Evolutionary conservation across 768 basidiomycete genomes (phyloP).

Genomic region (Lactarius hatsudake): DNA sequence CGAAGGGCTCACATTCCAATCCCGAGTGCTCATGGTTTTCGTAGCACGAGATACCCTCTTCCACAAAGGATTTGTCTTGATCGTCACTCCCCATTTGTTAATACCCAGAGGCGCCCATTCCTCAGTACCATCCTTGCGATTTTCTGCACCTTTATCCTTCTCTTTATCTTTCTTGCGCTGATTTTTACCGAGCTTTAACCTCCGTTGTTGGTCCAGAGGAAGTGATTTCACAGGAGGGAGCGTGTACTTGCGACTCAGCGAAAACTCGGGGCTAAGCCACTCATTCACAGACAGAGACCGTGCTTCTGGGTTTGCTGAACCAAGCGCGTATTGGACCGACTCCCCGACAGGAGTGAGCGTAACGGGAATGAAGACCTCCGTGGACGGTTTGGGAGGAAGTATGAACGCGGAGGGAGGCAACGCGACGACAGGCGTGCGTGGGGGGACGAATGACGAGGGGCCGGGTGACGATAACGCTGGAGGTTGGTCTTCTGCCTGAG

Average conservation of each 20-base stretch:
- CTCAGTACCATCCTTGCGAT: slow-evolving; percentile 42
- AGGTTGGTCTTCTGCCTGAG: background rate
- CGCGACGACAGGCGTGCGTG: slow-evolving; percentile 10
- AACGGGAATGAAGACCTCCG: slow-evolving; percentile 13
- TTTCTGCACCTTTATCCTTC: slow-evolving; percentile 41
- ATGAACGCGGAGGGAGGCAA: slow-evolving; percentile 21
- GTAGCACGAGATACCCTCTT: slow-evolving; percentile 64
- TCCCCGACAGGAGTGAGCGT: slow-evolving; percentile 22
- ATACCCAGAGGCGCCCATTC: slow-evolving; percentile 67
- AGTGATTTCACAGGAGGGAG: slow-evolving; percentile 55
- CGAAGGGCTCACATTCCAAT: slow-evolving; percentile 68
- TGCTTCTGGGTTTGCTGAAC: background rate
- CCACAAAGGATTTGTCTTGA: slow-evolving; percentile 75
- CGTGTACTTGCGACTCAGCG: slow-evolving; percentile 46
- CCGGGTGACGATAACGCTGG: background rate
- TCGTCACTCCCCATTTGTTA: slow-evolving; percentile 61
- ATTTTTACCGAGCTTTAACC: slow-evolving; percentile 44
- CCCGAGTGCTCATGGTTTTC: slow-evolving; percentile 75
- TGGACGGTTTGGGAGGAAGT: slow-evolving; percentile 18
- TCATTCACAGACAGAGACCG: slow-evolving; percentile 27
- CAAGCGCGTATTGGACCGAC: slow-evolving; percentile 16
- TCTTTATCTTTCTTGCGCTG: slow-evolving; percentile 54
- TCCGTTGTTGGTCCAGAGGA: slow-evolving; percentile 54
- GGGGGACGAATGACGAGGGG: too few species aligned
- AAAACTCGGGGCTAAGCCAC: slow-evolving; percentile 27